Evolutionary conservation across 495 filamentous ascomycete genomes (phyloP).

Genomic region (Aspergillus bridgeri): DNA sequence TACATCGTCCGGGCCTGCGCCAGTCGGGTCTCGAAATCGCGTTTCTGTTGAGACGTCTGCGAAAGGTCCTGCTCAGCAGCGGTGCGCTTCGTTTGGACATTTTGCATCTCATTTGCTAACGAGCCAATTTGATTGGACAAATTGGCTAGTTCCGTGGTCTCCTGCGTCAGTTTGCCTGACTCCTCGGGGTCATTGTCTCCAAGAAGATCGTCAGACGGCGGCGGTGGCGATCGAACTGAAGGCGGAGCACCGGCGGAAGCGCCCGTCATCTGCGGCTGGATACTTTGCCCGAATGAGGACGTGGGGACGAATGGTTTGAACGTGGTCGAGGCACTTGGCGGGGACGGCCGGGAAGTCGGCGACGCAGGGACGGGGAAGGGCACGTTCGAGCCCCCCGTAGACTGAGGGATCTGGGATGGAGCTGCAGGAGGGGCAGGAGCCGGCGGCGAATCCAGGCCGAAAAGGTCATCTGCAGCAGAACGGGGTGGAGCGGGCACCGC

Average conservation of each 20-base stretch:
- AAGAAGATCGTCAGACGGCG: constrained; percentile 82
- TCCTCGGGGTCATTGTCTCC: constrained; percentile 90
- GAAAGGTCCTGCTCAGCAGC: constrained; percentile 76
- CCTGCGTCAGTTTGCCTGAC: constrained; percentile 78
- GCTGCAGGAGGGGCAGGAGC: constrained; percentile 46
- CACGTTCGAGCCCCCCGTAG: constrained; percentile 64
- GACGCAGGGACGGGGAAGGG: constrained; percentile 41
- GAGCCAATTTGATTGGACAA: constrained; percentile 91
- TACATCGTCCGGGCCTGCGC: constrained; percentile 81
- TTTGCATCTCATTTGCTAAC: constrained; percentile 88
- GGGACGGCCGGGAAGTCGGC: constrained; percentile 35
- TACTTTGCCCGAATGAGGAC: constrained; percentile 81
- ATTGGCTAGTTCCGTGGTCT: constrained; percentile 93
- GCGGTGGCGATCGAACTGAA: constrained; percentile 45
- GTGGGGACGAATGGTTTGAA: constrained; percentile 92
- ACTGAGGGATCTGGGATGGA: constrained; percentile 59
- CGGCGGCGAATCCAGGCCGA: constrained; percentile 67
- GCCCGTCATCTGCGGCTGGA: constrained; percentile 76
- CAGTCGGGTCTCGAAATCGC: constrained; percentile 83
- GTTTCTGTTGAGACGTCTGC: constrained; percentile 78
- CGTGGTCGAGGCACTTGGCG: constrained; percentile 41
- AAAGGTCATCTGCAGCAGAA: constrained; percentile 86
- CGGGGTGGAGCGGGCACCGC: constrained; percentile 30
- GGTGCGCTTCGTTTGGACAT: constrained; percentile 74
- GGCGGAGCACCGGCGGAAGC: constrained; percentile 49